phyloP scores from a whole-genome alignment of 2,329 filamentous ascomycete species.

The Fusarium verrucosum region DNA sequence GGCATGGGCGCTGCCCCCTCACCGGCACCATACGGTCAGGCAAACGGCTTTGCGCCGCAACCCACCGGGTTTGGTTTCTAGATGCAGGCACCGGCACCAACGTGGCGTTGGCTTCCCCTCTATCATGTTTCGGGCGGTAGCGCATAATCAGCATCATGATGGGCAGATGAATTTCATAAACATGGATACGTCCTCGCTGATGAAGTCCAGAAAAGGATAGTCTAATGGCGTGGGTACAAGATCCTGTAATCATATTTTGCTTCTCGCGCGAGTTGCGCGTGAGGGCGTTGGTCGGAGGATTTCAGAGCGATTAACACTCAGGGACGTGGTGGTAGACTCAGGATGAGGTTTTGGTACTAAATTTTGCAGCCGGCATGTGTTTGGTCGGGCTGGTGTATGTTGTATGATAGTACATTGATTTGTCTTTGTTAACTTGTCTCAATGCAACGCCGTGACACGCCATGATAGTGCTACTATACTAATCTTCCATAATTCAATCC shows the following conservation, averaged over 20 bases:
- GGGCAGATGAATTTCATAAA: slow-evolving; percentile 8
- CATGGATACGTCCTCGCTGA: slow-evolving; percentile 4
- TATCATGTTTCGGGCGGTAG: slow-evolving; percentile 16
- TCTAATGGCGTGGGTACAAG: slow-evolving; percentile 40
- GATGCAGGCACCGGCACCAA: slow-evolving; percentile 47
- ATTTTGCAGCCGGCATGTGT: slow-evolving; percentile 26
- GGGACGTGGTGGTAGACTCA: slow-evolving; percentile 41
- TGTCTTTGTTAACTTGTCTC: slow-evolving; percentile 24
- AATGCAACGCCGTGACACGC: slow-evolving; percentile 23
- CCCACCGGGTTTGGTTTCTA: slow-evolving; percentile 80
- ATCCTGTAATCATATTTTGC: slow-evolving; percentile 46
- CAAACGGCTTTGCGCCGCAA: slow-evolving; percentile 91
- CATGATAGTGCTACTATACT: background rate
- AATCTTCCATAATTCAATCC: background rate
- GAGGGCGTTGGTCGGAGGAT: slow-evolving; percentile 31
- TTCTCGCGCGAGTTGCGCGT: slow-evolving; percentile 32
- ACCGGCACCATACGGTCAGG: slow-evolving; percentile 75
- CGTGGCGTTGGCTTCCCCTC: slow-evolving; percentile 41
- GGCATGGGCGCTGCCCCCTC: slow-evolving; percentile 56
- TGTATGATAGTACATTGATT: slow-evolving; percentile 50
- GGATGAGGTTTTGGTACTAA: slow-evolving; percentile 41
- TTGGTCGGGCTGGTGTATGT: slow-evolving; percentile 38
- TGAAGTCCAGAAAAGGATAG: slow-evolving; percentile 28
- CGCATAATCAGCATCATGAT: slow-evolving; percentile 9
- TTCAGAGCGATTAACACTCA: slow-evolving; percentile 40